Evolutionary conservation across 257 asterid species (phyloP).

Genomic region (Henckelia pumila): DNA sequence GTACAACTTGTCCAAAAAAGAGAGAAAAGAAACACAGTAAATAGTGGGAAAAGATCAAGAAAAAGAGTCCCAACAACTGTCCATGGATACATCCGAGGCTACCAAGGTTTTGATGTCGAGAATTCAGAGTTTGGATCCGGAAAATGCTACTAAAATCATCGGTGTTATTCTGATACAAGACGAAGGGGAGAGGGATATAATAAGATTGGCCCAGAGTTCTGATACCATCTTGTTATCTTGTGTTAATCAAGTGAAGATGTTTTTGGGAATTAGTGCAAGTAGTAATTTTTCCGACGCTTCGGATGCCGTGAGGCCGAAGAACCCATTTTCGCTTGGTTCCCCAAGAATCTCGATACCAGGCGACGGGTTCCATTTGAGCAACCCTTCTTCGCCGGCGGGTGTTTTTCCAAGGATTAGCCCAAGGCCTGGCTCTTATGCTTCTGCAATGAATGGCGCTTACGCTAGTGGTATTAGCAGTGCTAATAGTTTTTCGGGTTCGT

Average conservation of each 20-base stretch:
- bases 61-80: neutral
- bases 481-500: neutral
- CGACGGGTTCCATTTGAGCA: constrained; percentile 36
- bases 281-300: neutral
- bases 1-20: neutral
- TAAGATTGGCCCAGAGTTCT: neutral
- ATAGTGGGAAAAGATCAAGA: neutral
- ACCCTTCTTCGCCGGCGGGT: constrained; percentile 40
- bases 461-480: neutral
- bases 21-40: neutral
- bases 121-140: neutral
- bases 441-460: constrained; percentile 26
- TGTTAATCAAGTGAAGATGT: constrained; percentile 6
- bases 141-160: neutral
- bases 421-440: constrained; percentile 42
- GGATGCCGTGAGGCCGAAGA: constrained; percentile 27
- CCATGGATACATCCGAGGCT: neutral
- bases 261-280: neutral
- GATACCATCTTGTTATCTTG: neutral
- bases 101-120: neutral
- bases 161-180: neutral
- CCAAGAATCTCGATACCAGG: constrained; percentile 41
- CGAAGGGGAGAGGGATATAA: neutral
- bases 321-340: constrained; percentile 37
- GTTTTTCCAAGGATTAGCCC: constrained; percentile 32